Percentiles rank a stretch among this genome's conserved stretches.
Evolutionary conservation across 2,329 filamentous ascomycete genomes (phyloP).

Genomic region (Phaeosphaeriaceae sp.): DNA sequence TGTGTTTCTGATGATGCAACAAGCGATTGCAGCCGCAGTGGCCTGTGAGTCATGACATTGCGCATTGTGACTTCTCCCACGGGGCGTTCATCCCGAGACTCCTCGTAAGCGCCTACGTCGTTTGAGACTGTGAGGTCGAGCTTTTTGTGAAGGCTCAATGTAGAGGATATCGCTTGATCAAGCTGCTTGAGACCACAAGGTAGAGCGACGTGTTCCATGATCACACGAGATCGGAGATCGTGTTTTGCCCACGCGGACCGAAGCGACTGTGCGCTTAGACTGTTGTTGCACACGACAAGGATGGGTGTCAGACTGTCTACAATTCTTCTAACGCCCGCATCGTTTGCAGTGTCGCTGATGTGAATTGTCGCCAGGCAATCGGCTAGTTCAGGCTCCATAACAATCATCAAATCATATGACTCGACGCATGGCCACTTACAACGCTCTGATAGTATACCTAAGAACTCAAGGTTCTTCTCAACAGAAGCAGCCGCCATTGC

Average conservation of each 20-base stretch:
- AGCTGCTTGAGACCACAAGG: neutral
- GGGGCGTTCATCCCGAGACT: too few relatives aligned
- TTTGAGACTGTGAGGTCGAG: too few relatives aligned
- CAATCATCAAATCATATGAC: neutral
- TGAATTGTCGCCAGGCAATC: neutral
- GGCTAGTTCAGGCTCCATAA: neutral
- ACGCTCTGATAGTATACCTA: neutral
- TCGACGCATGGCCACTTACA: neutral
- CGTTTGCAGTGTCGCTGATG: neutral
- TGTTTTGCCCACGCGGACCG: neutral
- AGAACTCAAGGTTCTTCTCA: neutral
- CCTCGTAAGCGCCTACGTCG: too few relatives aligned
- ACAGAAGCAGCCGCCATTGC: neutral
- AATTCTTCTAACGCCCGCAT: neutral
- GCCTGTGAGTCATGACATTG: too few relatives aligned
- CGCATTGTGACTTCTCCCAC: too few relatives aligned
- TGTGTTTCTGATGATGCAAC: too few relatives aligned
- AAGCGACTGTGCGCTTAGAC: neutral
- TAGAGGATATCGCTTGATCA: neutral
- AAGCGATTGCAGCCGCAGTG: too few relatives aligned
- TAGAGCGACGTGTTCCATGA: neutral
- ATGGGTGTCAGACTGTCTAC: neutral
- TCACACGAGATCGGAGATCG: neutral
- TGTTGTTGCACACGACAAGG: neutral
- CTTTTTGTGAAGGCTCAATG: neutral